Conservation (phyloP, 805 yeast species). For the Nakazawaea ernobii region DNA sequence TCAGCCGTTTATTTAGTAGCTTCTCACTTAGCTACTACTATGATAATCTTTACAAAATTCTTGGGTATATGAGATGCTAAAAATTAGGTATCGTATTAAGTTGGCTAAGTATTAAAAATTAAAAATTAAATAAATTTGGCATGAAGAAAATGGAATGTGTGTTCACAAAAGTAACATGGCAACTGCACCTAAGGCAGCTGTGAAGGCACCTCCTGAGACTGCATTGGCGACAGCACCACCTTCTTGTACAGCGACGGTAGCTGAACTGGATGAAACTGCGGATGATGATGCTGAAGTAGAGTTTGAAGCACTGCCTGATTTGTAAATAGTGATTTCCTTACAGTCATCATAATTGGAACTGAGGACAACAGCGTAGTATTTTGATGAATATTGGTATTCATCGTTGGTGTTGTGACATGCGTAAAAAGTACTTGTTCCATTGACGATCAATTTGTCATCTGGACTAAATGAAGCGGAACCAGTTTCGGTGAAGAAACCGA, state of each 20-base stretch:
- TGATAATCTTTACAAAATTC: too few species aligned
- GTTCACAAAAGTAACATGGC: not conserved
- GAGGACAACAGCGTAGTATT: conserved; percentile 21
- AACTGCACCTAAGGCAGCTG: not conserved
- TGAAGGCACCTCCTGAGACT: not conserved
- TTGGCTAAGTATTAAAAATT: too few species aligned
- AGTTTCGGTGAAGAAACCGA: not conserved
- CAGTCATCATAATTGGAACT: not conserved
- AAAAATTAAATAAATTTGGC: too few species aligned
- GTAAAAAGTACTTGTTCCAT: conserved; percentile 29
- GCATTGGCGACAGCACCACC: not conserved
- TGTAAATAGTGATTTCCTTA: not conserved
- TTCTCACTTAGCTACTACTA: too few species aligned
- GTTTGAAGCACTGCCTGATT: not conserved
- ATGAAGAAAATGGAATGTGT: too few species aligned
- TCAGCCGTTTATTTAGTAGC: too few species aligned
- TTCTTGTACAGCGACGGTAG: not conserved
- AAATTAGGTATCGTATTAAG: too few species aligned
- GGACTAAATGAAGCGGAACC: not conserved
- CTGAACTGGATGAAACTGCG: not conserved
- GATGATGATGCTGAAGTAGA: not conserved
- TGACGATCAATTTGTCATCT: conserved; percentile 20
- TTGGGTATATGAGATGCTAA: too few species aligned
- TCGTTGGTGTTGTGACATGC: conserved; percentile 39
- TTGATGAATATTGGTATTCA: conserved; percentile 34